Conservation (phyloP, 805 yeast species). For the Candida berthetii region DNA sequence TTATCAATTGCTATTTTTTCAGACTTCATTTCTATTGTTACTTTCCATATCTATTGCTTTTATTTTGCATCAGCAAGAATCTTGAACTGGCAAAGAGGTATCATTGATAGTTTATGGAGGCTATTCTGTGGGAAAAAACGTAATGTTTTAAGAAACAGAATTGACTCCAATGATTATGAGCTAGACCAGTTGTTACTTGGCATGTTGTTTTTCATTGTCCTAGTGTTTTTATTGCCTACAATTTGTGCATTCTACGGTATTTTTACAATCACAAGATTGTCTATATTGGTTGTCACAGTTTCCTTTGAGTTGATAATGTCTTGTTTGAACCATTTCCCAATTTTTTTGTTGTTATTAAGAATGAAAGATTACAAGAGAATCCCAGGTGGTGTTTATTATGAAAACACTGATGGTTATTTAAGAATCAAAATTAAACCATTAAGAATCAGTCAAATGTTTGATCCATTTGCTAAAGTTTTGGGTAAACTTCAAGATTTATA, state of each 20-base stretch:
- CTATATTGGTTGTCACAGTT: constrained; percentile 41
- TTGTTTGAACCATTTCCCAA: constrained; percentile 74
- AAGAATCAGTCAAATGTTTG: constrained; percentile 36
- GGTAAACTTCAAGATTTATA: constrained; percentile 34
- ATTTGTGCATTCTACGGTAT: constrained; percentile 76
- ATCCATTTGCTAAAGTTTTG: constrained; percentile 37
- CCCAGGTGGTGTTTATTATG: constrained; percentile 50
- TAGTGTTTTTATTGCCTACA: constrained; percentile 79
- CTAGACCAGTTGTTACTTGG: constrained; percentile 86
- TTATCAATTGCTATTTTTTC: constrained; percentile 59
- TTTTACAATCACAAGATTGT: constrained; percentile 56
- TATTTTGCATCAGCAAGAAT: constrained; percentile 75
- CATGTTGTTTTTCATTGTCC: constrained; percentile 76
- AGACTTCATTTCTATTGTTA: constrained; percentile 57
- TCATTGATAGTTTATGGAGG: constrained; percentile 69
- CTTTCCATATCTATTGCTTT: constrained; percentile 71
- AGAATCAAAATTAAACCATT: constrained; percentile 39
- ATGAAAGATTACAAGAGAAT: constrained; percentile 70
- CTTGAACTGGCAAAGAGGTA: constrained; percentile 66
- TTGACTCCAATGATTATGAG: constrained; percentile 80
- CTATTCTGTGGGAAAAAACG: constrained; percentile 86
- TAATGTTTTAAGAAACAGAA: constrained; percentile 76
- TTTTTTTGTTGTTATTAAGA: constrained; percentile 75
- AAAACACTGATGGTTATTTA: constrained; percentile 13
- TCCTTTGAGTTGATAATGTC: constrained; percentile 55